These are phyloP conservation scores for Buddleja alternifolia DNA, from an alignment of 257 asterid species.

Conservation along the genomic window DNA sequence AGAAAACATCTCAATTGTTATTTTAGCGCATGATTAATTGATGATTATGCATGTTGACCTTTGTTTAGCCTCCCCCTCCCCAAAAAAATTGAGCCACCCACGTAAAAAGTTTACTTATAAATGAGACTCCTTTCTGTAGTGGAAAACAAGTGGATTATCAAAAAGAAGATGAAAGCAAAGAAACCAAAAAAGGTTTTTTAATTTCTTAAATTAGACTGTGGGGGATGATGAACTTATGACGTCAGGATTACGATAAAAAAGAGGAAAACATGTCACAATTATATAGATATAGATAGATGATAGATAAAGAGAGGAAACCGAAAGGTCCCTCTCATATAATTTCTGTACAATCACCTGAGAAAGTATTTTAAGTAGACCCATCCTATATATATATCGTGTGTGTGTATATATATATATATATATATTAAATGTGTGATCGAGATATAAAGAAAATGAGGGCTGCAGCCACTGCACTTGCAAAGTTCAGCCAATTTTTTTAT, in stretches of 20 bases:
- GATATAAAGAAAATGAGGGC: no score
- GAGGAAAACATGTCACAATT: background rate
- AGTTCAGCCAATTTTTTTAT: no score
- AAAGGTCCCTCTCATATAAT: constrained; percentile 4
- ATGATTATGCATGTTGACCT: constrained; percentile 47
- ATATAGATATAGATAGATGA: background rate
- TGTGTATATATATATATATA: no score
- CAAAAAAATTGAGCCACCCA: background rate
- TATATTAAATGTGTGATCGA: no score
- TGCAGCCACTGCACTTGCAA: no score
- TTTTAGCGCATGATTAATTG: constrained; percentile 39
- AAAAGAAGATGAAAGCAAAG: constrained; percentile 4
- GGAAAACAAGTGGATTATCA: constrained; percentile 43
- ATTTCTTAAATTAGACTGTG: constrained; percentile 19
- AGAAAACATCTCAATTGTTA: constrained; percentile 31
- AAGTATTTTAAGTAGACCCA: constrained; percentile 25
- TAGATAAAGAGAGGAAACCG: background rate
- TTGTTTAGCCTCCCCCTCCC: constrained; percentile 33
- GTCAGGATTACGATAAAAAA: constrained; percentile 20
- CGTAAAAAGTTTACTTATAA: constrained; percentile 21
- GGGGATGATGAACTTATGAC: constrained; percentile 37
- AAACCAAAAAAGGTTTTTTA: background rate
- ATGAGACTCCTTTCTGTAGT: constrained; percentile 38
- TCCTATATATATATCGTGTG: background rate
- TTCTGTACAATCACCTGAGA: constrained; percentile 27